Conservation (phyloP, 2,329 filamentous ascomycete species). For the Neonectria neomacrospora region DNA sequence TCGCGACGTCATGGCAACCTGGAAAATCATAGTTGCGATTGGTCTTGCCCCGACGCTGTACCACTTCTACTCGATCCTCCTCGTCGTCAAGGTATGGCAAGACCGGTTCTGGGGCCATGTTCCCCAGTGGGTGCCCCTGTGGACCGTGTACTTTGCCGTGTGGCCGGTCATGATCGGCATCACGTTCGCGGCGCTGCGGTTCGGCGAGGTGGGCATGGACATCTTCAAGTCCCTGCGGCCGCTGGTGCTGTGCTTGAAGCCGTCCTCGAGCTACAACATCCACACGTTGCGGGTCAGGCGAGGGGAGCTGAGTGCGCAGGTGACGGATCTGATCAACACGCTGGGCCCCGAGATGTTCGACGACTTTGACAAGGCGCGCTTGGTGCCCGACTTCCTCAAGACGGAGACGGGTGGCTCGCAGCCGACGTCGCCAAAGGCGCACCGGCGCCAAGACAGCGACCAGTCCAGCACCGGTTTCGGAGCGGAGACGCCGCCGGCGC, state of each 20-base stretch:
- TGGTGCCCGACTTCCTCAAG: conserved; percentile 68
- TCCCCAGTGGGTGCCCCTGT: conserved; percentile 83
- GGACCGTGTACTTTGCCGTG: conserved; percentile 77
- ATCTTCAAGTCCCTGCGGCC: conserved; percentile 95
- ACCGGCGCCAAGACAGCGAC: conserved; percentile 60
- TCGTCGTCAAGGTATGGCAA: conserved; percentile 81
- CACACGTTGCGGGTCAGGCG: conserved; percentile 79
- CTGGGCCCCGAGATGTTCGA: conserved; percentile 96
- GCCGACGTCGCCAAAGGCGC: conserved; percentile 35
- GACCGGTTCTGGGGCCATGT: conserved; percentile 87
- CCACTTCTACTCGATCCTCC: conserved; percentile 79
- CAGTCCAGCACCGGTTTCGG: conserved; percentile 55
- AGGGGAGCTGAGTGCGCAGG: conserved; percentile 79
- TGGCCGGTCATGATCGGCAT: conserved; percentile 86
- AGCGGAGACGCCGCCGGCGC: conserved; percentile 53
- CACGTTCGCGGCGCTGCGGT: conserved; percentile 91
- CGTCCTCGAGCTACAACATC: conserved; percentile 85
- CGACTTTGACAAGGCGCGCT: conserved; percentile 86
- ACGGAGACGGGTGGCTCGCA: conserved; percentile 46
- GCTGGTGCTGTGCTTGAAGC: conserved; percentile 85
- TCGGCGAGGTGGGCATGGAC: conserved; percentile 99
- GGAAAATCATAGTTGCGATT: conserved; percentile 91
- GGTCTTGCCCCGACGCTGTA: conserved; percentile 86
- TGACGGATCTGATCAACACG: conserved; percentile 93
- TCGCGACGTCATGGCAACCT: conserved; percentile 90